These are phyloP conservation scores for Aureococcus anophagefferens DNA, from an alignment of 108 stramenopile species.

Conservation along the genomic window DNA sequence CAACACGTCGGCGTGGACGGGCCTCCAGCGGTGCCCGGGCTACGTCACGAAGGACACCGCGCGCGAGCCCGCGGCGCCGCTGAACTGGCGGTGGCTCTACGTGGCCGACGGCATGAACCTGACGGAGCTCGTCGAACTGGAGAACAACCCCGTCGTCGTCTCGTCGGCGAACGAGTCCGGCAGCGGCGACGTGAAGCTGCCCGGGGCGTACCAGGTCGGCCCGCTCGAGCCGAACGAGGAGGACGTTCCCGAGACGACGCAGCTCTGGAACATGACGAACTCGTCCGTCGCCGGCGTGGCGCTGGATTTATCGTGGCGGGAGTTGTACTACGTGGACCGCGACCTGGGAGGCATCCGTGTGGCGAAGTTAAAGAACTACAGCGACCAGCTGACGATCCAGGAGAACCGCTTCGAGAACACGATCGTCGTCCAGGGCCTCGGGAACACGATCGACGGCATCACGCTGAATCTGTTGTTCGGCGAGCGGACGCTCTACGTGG, in stretches of 20 bases:
- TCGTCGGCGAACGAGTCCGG: neutral
- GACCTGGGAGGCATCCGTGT: neutral
- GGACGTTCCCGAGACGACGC: neutral
- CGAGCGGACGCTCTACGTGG: neutral
- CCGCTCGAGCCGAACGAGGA: neutral
- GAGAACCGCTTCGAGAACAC: neutral
- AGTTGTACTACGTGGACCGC: slow-evolving; percentile 2
- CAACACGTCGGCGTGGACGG: slow-evolving; percentile 12
- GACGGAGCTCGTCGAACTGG: neutral
- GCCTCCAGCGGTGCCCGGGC: slow-evolving; percentile 8
- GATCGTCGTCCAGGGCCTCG: neutral
- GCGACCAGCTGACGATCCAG: no score
- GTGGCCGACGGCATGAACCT: neutral
- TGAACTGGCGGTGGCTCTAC: neutral
- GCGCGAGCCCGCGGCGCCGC: neutral
- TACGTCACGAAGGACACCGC: neutral
- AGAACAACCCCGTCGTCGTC: no score
- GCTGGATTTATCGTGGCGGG: slow-evolving; percentile 2
- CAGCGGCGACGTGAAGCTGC: neutral
- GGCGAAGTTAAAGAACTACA: no score
- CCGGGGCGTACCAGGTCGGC: neutral
- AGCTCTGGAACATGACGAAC: slow-evolving; percentile 6
- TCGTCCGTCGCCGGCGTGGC: slow-evolving; percentile 1
- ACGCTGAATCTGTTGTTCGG: neutral
- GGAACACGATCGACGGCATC: neutral